Base-by-base conservation (phyloP, 306 rosid genomes). In the Arachis hypogaea region DNA sequence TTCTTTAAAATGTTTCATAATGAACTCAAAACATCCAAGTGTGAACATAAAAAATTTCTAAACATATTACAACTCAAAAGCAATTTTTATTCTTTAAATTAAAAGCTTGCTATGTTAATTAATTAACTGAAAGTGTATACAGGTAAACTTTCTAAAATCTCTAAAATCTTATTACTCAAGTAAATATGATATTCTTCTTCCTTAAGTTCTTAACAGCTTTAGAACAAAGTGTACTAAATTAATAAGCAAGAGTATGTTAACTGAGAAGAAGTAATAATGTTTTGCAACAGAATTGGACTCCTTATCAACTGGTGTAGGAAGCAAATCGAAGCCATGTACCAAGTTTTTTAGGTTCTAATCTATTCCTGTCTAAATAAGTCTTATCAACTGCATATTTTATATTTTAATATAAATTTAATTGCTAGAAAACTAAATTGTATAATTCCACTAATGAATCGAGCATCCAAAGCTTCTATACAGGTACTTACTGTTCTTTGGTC, bases 261-360 rank as follows among this genome's bases (percentile, higher is more conserved):
- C 98, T 83, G 88, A 93, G 85, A 82, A 81, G 71, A 75, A 73
- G 86, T 82, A 91, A 86, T 86, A 93, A 93, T 91, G 89, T 85
- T 85, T 86, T 93, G 91, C 66, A 88, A 93, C 97, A 93, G 98
- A 93, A 89, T 29, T 78, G 97, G 96, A 93, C 84, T 84, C 88
- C 82, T 83, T 90, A 74, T 81, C 95, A 84, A 82, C 80, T 84
- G 97, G 94, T 93, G 96, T 93, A 93, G 98, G 98, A 88, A 91
- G 97, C 98, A 93, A 93, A 93, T 93, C 97, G 92, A 93, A 91
- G 98, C 98, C 98, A 82, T 93, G 98, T 96, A 93, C 97, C 98
- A 93, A 93, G 85, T 93, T 93, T 93, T 93, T 91, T 97, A 93
- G 98, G 98, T 93, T 88, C 87, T 83, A 89, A 89, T 93, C 97